Base-by-base conservation (phyloP, 108 stramenopile species). In the Skeletonema grethae region DNA sequence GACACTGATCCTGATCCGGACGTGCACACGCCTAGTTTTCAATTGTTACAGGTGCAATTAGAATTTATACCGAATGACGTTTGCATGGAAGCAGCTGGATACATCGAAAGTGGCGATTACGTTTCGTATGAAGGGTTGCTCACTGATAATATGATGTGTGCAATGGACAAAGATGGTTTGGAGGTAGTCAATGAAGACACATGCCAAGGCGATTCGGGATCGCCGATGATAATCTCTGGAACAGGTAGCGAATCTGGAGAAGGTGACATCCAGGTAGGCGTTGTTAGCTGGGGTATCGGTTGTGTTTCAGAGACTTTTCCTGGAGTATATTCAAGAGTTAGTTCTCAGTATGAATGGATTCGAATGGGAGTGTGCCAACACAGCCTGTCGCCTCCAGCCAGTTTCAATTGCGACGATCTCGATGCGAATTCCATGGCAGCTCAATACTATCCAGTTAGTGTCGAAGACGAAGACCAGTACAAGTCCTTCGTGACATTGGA, bases 291-390 rank as follows among this genome's bases (percentile, higher is more conserved):
- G 88, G 77, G 70, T 3, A 65, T 80, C 1, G 75, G 70, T 45
- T 75, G 36, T 15, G 77, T 79, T 25, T 57, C 72, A 13, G 57
- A 57, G 0, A 63, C 65, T 0, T 84, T 76, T 69, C 84, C 86
- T 7, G 89, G 89, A 11, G 82, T 90, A 0, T 90, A 90, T 56
- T 50, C 85, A 39, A 77, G 87, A 9, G 63, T 88, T 12, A 85
- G 84, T 46, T 70, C 77, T 62, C 70, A 79, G 63, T 85, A 81
- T 53, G 79, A 85, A 7, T 90, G 89, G 89, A 90, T 90, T 13
- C 66, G 69, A 24, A 73, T 85, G 35, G 73, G 45, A 7, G 84
- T 88, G 4, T 88, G 89, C 45, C 43, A 64, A 8, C 71, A 79
- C 38, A 82, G 81, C 55, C 18, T 16, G 12, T n/a, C 15, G 5